Percentiles rank a stretch among this genome's conserved stretches.
Conservation (phyloP, 2,329 filamentous ascomycete species). For the Fusarium sp. region DNA sequence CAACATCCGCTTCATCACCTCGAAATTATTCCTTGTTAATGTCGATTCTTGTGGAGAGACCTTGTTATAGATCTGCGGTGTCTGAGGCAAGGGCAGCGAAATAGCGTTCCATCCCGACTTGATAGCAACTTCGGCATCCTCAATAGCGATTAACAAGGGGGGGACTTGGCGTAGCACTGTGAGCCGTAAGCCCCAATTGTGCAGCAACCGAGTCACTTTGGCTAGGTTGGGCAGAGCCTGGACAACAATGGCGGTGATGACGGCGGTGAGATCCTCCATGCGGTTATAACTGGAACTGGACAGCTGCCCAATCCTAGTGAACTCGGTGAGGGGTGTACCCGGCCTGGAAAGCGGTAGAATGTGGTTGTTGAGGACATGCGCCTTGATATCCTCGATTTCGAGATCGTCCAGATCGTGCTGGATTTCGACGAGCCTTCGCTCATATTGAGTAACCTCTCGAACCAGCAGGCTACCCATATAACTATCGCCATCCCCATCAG, state of each 20-base stretch:
- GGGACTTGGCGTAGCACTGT: slow-evolving; percentile 81
- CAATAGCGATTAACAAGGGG: slow-evolving; percentile 72
- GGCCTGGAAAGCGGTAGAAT: slow-evolving; percentile 66
- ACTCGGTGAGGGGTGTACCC: slow-evolving; percentile 51
- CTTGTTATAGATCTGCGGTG: slow-evolving; percentile 33
- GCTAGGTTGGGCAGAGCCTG: slow-evolving; percentile 87
- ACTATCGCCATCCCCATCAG: slow-evolving; percentile 42
- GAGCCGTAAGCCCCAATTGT: slow-evolving; percentile 82
- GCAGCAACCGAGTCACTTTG: slow-evolving; percentile 77
- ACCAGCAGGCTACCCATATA: slow-evolving; percentile 80
- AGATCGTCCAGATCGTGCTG: slow-evolving; percentile 75
- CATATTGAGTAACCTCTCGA: slow-evolving; percentile 74
- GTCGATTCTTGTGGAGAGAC: slow-evolving; percentile 34
- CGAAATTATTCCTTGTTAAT: slow-evolving; percentile 61
- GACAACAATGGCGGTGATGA: slow-evolving; percentile 92
- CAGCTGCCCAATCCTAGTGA: slow-evolving; percentile 53
- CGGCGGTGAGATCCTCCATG: slow-evolving; percentile 89
- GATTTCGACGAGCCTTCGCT: slow-evolving; percentile 81
- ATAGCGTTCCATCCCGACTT: slow-evolving; percentile 75
- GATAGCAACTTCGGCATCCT: slow-evolving; percentile 75
- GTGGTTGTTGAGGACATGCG: slow-evolving; percentile 85
- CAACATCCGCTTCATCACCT: slow-evolving; percentile 72
- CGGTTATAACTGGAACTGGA: slow-evolving; percentile 70
- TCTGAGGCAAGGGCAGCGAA: slow-evolving; percentile 44
- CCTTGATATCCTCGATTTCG: slow-evolving; percentile 89